Conservation (phyloP, 257 asterid species). For the Primulina eburnea region DNA sequence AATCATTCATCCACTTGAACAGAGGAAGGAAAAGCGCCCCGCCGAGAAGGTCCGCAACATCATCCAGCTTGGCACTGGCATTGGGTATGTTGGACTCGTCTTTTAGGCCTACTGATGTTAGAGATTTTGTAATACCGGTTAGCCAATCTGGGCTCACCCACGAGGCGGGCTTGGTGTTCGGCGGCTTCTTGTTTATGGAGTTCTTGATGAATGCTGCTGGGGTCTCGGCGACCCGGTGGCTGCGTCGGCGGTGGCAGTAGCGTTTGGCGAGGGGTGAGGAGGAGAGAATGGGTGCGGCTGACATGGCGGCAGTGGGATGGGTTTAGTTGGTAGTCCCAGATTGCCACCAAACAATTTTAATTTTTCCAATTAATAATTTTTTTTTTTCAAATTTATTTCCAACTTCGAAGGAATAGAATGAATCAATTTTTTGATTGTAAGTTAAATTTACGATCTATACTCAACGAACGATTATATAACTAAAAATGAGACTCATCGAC, state of each 20-base stretch:
- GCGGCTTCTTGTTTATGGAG: slow-evolving; percentile 45
- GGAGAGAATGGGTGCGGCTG: slow-evolving; percentile 38
- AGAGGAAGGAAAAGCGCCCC: slow-evolving; percentile 91
- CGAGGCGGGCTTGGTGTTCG: slow-evolving; percentile 46
- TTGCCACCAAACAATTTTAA: too few species aligned
- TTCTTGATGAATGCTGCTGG: slow-evolving; percentile 34
- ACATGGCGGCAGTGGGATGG: slow-evolving; percentile 32
- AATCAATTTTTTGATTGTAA: too few species aligned
- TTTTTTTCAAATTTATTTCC: too few species aligned
- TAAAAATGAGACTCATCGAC: too few species aligned
- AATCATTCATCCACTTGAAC: slow-evolving; percentile 86
- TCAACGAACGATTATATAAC: too few species aligned
- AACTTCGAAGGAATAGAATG: too few species aligned
- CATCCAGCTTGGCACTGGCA: slow-evolving; percentile 81
- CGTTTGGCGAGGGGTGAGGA: slow-evolving; percentile 25
- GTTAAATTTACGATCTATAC: too few species aligned
- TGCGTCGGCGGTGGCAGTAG: slow-evolving; percentile 26
- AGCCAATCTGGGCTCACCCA: slow-evolving; percentile 97
- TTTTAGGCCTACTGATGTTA: slow-evolving; percentile 53
- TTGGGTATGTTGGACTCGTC: slow-evolving; percentile 84
- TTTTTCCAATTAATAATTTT: too few species aligned
- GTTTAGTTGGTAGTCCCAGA: not conserved
- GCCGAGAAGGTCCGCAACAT: slow-evolving; percentile 82
- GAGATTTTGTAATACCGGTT: slow-evolving; percentile 63
- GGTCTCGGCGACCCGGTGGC: slow-evolving; percentile 12